Evolutionary conservation across 345 rosid species (phyloP), one percentile per base, ranked within the genome.

Genomic region (Aethionema arabicum): DNA sequence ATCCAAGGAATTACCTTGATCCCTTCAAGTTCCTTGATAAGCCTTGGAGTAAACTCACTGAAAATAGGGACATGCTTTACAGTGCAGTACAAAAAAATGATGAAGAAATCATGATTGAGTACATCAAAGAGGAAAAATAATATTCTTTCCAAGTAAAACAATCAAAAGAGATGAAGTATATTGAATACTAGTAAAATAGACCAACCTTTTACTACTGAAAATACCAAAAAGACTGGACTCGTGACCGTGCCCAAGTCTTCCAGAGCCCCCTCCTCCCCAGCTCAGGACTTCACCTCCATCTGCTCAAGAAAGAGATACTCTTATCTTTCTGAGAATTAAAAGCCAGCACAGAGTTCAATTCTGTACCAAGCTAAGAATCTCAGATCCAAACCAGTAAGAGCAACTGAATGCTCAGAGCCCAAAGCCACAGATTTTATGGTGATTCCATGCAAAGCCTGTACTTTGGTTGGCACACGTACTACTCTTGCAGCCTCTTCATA

Each of bases 41-140:
- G 86, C 70, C 98, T 80, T n/a, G 98, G 98, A 37, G 88, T 89
- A 75, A 70, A 88, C 73, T 92, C 96, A 83, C 96, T 92, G 80
- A 82, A 84, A 36, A 58, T 27, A 69, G 56, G 30, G 35, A 55
- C 16, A 70, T 50, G 38, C 63, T 65, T 43, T 63, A 63, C 43
- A 63, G 44, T 5, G 40, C 45, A 65, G 59, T 43, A 48, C 21
- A 44, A 71, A 36, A 52, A 40, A 70, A 70, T 40, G 43, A 47
- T 42, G 52, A 73, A 37, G 21, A 48, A 60, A 35, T 61, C 58
- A 65, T 52, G 51, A 57, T 31, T 42, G 29, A 64, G 44, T 57
- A 21, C 53, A 53, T n/a, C 32, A 27, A 58, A 30, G 38, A 61
- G 36, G 63, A 55, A 16, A 16, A 8, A 30, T 3, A 8, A 44